Evolutionary conservation across 192 early-diverging fungal genomes (phyloP).

Genomic region (Neocallimastix lanati): DNA sequence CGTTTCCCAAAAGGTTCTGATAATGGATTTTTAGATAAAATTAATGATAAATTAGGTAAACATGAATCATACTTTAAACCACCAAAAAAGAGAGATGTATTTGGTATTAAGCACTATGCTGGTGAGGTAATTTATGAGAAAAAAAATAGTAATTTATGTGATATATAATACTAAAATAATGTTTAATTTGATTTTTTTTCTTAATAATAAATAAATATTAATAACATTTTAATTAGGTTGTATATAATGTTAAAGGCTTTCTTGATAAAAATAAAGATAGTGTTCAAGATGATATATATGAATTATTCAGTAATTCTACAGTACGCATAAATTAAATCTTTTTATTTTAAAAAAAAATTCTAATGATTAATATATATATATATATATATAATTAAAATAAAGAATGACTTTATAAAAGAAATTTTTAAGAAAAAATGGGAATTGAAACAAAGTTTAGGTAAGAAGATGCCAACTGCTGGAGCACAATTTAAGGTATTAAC

Average conservation of each 20-base stretch:
- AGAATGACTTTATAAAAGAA: conserved; percentile 18
- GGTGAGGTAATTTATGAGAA: conserved; percentile 14
- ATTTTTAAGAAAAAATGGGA: conserved; percentile 11
- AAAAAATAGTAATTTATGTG: too few relatives aligned
- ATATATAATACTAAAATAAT: too few relatives aligned
- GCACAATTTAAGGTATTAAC: conserved; percentile 1
- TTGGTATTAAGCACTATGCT: conserved; percentile 33
- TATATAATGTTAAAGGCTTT: conserved; percentile 21
- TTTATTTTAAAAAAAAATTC: too few relatives aligned
- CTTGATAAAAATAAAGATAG: conserved; percentile 37
- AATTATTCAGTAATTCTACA: conserved; percentile 18
- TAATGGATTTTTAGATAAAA: conserved; percentile 23
- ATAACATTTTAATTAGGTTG: too few relatives aligned
- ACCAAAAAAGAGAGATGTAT: conserved; percentile 20
- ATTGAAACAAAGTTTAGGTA: conserved; percentile 3
- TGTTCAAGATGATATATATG: conserved; percentile 28
- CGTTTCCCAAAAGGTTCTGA: conserved; percentile 33
- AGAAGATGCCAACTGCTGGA: conserved; percentile 8
- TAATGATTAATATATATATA: too few relatives aligned
- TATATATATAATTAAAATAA: neutral
- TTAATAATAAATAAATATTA: too few relatives aligned
- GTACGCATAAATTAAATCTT: too few relatives aligned
- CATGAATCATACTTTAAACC: conserved; percentile 27
- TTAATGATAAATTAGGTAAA: conserved; percentile 15
- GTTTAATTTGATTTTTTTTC: too few relatives aligned